Percentiles rank a stretch among this genome's conserved stretches.
phyloP scores from a whole-genome alignment of 805 yeast genomes.

The Yamadazyma endophytica region DNA sequence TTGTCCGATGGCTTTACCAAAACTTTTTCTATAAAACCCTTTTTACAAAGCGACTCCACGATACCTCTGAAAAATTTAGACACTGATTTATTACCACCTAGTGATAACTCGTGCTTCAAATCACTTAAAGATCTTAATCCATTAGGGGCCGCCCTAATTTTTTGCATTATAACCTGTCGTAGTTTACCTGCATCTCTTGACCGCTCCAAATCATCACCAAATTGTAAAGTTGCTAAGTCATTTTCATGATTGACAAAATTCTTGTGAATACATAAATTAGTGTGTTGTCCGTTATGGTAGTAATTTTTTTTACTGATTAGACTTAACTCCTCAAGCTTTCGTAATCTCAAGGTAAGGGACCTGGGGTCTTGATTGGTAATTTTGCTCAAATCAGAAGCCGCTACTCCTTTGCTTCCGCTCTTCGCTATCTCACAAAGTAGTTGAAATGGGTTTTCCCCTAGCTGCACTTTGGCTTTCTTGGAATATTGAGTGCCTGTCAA shows the following conservation, averaged over 20 bases:
- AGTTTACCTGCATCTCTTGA: slow-evolving; percentile 24
- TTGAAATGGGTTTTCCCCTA: slow-evolving; percentile 53
- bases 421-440: slow-evolving; percentile 60
- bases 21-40: slow-evolving; percentile 47
- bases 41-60: slow-evolving; percentile 40
- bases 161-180: slow-evolving; percentile 38
- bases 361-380: slow-evolving; percentile 67
- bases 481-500: slow-evolving; percentile 49
- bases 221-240: slow-evolving; percentile 17
- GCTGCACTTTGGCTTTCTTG: slow-evolving; percentile 43
- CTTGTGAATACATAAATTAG: slow-evolving; percentile 50
- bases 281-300: slow-evolving; percentile 44
- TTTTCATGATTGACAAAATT: slow-evolving; percentile 35
- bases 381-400: slow-evolving; percentile 52
- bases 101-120: slow-evolving; percentile 53
- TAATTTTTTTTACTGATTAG: slow-evolving; percentile 39
- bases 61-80: slow-evolving; percentile 48
- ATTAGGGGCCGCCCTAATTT: slow-evolving; percentile 55
- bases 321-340: slow-evolving; percentile 47
- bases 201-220: slow-evolving; percentile 20
- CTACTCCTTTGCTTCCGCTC: slow-evolving; percentile 52
- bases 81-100: slow-evolving; percentile 36
- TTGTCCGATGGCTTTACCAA: slow-evolving; percentile 31
- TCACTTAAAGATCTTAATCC: slow-evolving; percentile 59
- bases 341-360: slow-evolving; percentile 61